Evolutionary conservation across 371 early-diverging fungal genomes (phyloP), one percentile per base, ranked within the genome.

Genomic region (Globomyces sp.): DNA sequence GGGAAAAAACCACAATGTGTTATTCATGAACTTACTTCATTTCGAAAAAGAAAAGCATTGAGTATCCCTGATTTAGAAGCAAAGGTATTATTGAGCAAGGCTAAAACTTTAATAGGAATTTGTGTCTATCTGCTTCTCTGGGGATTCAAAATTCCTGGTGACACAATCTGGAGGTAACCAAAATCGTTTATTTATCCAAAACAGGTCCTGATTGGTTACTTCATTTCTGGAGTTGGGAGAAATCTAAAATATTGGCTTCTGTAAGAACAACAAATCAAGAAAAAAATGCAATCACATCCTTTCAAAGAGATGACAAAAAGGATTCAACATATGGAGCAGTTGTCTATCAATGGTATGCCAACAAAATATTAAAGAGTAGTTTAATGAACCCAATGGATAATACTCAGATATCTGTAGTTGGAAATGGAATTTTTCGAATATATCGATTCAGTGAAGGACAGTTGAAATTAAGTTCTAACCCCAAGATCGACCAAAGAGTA

Each of bases 171-270:
- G 24, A 24, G 24, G 24, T 24, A 24, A 24, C 24, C 24, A 24
- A 24, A 24, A 24, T 24, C 24, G 24, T 24, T 0, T 24, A 24
- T 24, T 24, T 24, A 24, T 24, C 24, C 24, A 24, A 24, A 24
- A 24, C 76, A 10, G 71, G 69, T 2, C 83, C 80, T 5, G 84
- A 82, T 64, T 79, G 77, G 75, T 74, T 64, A 50, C 65, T 84
- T 4, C 68, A 75, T 67, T 77, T 77, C 49, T 84, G 85, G 85
- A 63, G 70, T 2, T 84, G 84, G 84, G 84, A 83, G 46, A 82
- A 80, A 59, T 68, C 71, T 11, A 80, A 78, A 61, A 61, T 78
- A 4, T 69, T 81, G 74, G 78, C 81, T 5, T 69, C 74, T 6
- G 71, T 77, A 4, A 63, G 64, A 36, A 74, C 76, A 8, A 71